These are phyloP conservation scores for Colletotrichum orchidophilum DNA, from an alignment of 2,329 filamentous ascomycete species.

Conservation along the genomic window DNA sequence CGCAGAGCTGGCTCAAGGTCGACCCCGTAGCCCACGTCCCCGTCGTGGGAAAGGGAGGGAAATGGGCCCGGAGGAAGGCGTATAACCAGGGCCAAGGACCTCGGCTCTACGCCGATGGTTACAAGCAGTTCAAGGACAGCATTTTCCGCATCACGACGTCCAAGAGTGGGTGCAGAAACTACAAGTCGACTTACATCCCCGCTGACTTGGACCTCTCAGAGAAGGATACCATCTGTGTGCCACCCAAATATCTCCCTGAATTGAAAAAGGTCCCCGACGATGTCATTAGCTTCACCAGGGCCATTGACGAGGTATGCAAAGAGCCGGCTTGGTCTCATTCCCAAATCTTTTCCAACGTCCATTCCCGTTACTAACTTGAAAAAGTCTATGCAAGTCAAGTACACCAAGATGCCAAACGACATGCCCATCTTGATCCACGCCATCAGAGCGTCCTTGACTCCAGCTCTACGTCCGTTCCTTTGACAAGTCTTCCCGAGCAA, in stretches of 20 bases:
- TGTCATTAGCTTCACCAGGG: conserved; percentile 41
- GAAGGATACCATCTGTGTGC: conserved; percentile 40
- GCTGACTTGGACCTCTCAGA: conserved; percentile 29
- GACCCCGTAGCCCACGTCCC: conserved; percentile 24
- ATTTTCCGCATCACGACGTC: conserved; percentile 42
- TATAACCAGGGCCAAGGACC: not conserved
- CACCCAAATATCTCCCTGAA: conserved; percentile 43
- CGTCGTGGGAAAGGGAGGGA: not conserved
- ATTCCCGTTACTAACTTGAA: not conserved
- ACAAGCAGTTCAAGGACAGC: conserved; percentile 41
- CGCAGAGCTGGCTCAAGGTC: conserved; percentile 18
- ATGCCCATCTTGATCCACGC: conserved; percentile 40
- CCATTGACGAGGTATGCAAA: conserved; percentile 37
- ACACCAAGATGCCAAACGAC: conserved; percentile 42
- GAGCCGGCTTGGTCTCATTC: too few species aligned
- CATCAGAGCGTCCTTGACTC: conserved; percentile 45
- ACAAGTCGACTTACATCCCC: too few species aligned
- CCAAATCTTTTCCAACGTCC: not conserved
- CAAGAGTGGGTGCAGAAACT: conserved; percentile 31
- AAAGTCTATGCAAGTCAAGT: conserved; percentile 44
- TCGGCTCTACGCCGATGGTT: conserved; percentile 22
- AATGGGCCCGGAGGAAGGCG: conserved; percentile 4
- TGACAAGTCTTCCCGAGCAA: too few species aligned
- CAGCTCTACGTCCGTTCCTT: conserved; percentile 40
- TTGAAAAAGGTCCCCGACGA: conserved; percentile 44